Evolutionary conservation across 192 early-diverging fungal genomes (phyloP).

Genomic region (Rhizoclosmatium sp.): DNA sequence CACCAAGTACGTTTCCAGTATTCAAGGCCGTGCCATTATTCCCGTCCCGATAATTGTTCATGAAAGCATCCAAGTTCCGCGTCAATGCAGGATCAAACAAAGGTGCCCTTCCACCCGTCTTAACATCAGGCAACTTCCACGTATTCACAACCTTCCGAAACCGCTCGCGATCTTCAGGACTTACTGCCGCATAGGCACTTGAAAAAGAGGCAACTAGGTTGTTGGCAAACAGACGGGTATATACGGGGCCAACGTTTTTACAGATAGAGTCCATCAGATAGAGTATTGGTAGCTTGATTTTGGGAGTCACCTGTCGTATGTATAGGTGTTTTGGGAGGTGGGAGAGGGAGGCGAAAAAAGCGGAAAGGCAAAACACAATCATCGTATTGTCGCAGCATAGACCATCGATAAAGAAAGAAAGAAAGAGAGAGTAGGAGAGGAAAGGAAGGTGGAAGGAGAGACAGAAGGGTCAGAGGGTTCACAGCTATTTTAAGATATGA

Average conservation of each 20-base stretch:
- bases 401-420: not conserved
- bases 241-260: conserved; percentile 89
- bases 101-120: not conserved
- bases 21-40: not conserved
- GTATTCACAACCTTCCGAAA: conserved; percentile 82
- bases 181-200: conserved; percentile 77
- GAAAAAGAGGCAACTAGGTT: conserved; percentile 79
- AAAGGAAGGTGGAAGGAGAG: not conserved
- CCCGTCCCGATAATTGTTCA: conserved; percentile 2
- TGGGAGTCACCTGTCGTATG: conserved; percentile 67
- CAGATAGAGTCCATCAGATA: conserved; percentile 96
- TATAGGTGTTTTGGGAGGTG: not conserved
- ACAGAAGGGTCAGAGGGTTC: not conserved
- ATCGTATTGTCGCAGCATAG: not conserved
- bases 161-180: conserved; percentile 66
- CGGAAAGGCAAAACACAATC: conserved; percentile 7
- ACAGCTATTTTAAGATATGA: not conserved
- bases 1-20: not conserved
- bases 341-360: not conserved
- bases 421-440: not conserved
- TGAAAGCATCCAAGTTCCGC: conserved; percentile 15
- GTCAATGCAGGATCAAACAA: conserved; percentile 20
- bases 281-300: conserved; percentile 84
- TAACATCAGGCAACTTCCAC: conserved; percentile 69
- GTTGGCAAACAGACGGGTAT: conserved; percentile 73